These are phyloP conservation scores for Rhinocladiella similis DNA, from an alignment of 2,329 filamentous ascomycete species.

Conservation along the genomic window DNA sequence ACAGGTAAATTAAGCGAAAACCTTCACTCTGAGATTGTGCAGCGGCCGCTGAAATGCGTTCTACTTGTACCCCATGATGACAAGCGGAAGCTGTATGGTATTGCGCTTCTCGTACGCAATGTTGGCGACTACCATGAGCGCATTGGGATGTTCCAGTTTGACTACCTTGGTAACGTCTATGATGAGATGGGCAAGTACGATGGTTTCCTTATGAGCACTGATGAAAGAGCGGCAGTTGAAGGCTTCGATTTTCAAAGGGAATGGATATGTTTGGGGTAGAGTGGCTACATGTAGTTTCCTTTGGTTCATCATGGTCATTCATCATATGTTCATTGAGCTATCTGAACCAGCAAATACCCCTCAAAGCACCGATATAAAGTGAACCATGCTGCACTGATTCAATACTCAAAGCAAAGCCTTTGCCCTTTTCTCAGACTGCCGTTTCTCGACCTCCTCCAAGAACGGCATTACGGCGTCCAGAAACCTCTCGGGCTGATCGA, in stretches of 20 bases:
- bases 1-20: neutral
- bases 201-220: neutral
- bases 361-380: too few species aligned
- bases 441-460: slow-evolving; percentile 4
- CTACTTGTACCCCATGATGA: neutral
- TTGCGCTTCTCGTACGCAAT: neutral
- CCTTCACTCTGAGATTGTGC: neutral
- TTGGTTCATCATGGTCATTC: too few species aligned
- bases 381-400: too few species aligned
- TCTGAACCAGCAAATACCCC: too few species aligned
- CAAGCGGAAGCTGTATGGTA: neutral
- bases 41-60: neutral
- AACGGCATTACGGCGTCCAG: slow-evolving; percentile 17
- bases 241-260: neutral
- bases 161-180: neutral
- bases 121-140: neutral
- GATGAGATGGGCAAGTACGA: neutral
- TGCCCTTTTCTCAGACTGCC: too few species aligned
- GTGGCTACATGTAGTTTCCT: too few species aligned
- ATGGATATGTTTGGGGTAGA: neutral
- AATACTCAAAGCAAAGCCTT: too few species aligned
- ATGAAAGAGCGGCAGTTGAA: neutral
- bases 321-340: too few species aligned
- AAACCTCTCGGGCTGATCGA: slow-evolving; percentile 15
- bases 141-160: neutral